phyloP scores from a whole-genome alignment of 495 filamentous ascomycete genomes.

The Talaromyces stipitatus region DNA sequence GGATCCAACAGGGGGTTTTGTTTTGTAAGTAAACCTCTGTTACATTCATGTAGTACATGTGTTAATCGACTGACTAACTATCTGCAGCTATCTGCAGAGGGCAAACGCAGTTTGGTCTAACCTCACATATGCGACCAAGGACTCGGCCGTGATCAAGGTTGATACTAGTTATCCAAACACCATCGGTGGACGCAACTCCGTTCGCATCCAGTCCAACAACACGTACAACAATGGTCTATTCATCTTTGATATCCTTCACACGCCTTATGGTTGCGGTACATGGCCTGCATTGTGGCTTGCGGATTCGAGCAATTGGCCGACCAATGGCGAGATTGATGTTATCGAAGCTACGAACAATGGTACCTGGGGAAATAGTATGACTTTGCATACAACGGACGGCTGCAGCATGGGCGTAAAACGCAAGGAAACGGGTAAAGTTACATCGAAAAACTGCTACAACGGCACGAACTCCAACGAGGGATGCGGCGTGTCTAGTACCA shows the following conservation, averaged over 20 bases:
- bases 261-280: constrained; percentile 43
- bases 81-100: neutral
- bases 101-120: constrained; percentile 20
- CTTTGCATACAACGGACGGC: constrained; percentile 34
- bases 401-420: constrained; percentile 42
- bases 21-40: constrained; percentile 36
- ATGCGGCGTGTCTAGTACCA: constrained; percentile 32
- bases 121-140: constrained; percentile 41
- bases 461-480: constrained; percentile 31
- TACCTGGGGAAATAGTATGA: constrained; percentile 37
- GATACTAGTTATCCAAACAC: constrained; percentile 39
- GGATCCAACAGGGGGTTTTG: constrained; percentile 46
- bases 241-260: constrained; percentile 46
- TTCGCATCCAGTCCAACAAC: constrained; percentile 45
- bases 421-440: constrained; percentile 26
- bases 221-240: constrained; percentile 45
- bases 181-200: constrained; percentile 40
- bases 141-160: constrained; percentile 44
- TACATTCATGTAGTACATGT: neutral
- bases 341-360: constrained; percentile 39
- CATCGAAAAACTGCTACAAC: constrained; percentile 28
- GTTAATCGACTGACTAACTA: neutral
- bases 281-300: constrained; percentile 60
- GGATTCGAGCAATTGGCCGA: constrained; percentile 51
- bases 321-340: constrained; percentile 44